These are phyloP conservation scores for Westerdykella ornata DNA, from an alignment of 2,329 filamentous ascomycete species.

Conservation along the genomic window DNA sequence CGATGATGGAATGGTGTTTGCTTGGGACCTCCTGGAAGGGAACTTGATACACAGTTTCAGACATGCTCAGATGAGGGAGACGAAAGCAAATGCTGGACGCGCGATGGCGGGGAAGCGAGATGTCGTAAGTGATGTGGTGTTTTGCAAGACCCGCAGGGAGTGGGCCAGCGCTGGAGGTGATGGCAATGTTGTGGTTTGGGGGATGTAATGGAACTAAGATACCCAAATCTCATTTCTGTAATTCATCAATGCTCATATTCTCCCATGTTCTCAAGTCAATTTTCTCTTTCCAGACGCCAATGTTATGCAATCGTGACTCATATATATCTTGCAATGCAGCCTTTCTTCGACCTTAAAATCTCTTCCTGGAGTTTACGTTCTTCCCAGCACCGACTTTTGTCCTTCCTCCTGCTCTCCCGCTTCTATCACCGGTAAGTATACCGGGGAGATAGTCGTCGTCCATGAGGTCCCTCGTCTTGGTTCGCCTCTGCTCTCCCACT, in stretches of 20 bases:
- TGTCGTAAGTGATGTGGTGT: neutral
- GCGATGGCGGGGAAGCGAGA: conserved; percentile 27
- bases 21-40: conserved; percentile 79
- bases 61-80: conserved; percentile 34
- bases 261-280: neutral
- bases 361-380: conserved; percentile 75
- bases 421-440: conserved; percentile 75
- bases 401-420: conserved; percentile 54
- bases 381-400: conserved; percentile 78
- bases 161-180: conserved; percentile 48
- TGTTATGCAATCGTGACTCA: neutral
- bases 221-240: neutral
- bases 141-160: conserved; percentile 32
- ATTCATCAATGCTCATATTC: neutral
- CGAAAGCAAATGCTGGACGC: conserved; percentile 27
- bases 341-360: conserved; percentile 18
- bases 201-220: conserved; percentile 7
- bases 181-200: conserved; percentile 38
- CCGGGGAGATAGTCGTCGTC: conserved; percentile 87
- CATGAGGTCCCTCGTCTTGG: conserved; percentile 76
- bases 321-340: neutral
- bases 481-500: conserved; percentile 56
- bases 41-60: conserved; percentile 57
- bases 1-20: conserved; percentile 66
- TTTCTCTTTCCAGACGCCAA: neutral